Conservation (phyloP, 768 basidiomycete genomes). For the Agaricus sinodeliciosus region DNA sequence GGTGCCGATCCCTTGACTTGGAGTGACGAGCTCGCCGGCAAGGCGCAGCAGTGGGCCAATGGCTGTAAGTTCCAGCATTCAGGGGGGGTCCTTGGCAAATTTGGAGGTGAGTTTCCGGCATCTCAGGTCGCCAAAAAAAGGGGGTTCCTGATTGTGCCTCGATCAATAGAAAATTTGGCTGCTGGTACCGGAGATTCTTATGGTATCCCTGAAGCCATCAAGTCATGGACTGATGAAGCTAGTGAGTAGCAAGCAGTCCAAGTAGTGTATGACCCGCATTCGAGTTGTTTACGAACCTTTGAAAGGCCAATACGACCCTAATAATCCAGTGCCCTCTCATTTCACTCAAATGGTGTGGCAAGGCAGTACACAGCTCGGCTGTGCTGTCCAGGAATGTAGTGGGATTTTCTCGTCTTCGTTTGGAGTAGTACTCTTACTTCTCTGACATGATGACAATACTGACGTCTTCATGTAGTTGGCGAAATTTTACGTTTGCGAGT, state of each 20-base stretch:
- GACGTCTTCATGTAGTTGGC: conserved; percentile 32
- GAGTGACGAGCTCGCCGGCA: conserved; percentile 50
- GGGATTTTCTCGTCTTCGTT: conserved; percentile 51
- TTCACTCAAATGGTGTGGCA: conserved; percentile 82
- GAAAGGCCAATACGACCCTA: conserved; percentile 49
- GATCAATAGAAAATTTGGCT: conserved; percentile 57
- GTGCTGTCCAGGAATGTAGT: conserved; percentile 48
- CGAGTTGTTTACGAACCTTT: background rate
- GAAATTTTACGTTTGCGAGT: conserved; percentile 65
- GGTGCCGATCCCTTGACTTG: conserved; percentile 61
- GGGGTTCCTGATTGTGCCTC: background rate
- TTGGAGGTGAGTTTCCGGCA: conserved; percentile 42
- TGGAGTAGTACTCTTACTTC: conserved; percentile 35
- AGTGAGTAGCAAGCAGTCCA: conserved; percentile 32
- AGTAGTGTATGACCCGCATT: background rate
- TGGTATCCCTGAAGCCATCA: conserved; percentile 42
- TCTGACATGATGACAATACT: background rate
- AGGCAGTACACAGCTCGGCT: conserved; percentile 53
- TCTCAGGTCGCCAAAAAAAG: background rate
- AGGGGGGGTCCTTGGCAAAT: conserved; percentile 53
- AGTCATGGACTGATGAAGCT: conserved; percentile 63
- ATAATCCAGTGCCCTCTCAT: conserved; percentile 54
- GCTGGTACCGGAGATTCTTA: conserved; percentile 58
- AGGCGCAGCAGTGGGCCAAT: conserved; percentile 66
- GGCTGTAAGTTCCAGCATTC: conserved; percentile 66